Evolutionary conservation across 805 yeast genomes (phyloP), one percentile per base, ranked within the genome.

Genomic region (Kodamaea leandrae): DNA sequence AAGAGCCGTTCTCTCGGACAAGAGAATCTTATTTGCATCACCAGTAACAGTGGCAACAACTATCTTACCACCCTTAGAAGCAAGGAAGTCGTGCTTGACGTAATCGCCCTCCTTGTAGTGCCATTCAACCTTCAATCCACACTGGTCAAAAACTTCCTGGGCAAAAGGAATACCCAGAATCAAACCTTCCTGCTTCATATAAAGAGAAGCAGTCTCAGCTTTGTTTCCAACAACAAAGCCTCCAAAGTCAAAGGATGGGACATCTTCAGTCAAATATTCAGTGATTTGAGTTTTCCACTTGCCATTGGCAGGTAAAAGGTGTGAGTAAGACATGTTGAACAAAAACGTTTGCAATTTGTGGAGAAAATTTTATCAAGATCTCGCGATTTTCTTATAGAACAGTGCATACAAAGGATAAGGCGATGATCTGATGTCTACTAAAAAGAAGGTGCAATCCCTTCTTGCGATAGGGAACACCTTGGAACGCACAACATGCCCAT

Each of bases 161-260:
- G 93, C 96, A 63, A 91, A 91, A 2, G 96, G 96, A 6, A 86
- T 78, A 23, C 98, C 97, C 29, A 87, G 78, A 4, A 91, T 65
- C 4, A 87, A 71, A 18, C 97, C 96, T 29, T 72, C 68, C 45
- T 83, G 82, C 62, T 90, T 90, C 72, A 95, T 85, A 64, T 77
- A 83, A 32, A 90, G 68, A 2, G 86, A 79, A 2, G 96, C 97
- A 2, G 80, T 69, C 54, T 86, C 84, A 3, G 51, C 50, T 32
- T 74, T 82, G 40, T 75, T 74, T 9, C 98, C 97, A n/a, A 91
- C 98, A 2, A 91, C 98, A 54, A 68, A 87, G 2, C 96, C 98
- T 24, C 98, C 98, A 53, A 82, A 85, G 60, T 90, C 98, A 53
- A 91, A 91, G 0, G 95, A 80, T 1, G 98, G 97, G 12, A 86